Base-by-base conservation (phyloP, 495 filamentous ascomycete genomes). In the Penicillium turbatum region DNA sequence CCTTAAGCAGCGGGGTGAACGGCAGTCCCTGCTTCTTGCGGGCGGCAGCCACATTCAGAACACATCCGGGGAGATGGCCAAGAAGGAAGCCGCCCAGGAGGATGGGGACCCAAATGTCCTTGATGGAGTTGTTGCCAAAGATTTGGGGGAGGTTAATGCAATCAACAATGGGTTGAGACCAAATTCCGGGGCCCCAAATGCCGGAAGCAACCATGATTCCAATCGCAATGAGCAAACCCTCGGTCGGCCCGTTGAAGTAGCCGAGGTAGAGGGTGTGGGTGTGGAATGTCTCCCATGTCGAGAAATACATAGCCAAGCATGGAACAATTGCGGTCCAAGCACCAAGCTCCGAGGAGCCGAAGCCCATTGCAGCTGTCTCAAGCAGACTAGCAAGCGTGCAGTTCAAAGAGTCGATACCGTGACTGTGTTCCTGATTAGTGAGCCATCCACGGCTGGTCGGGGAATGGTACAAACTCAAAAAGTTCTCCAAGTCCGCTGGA, bases 221-320 rank as follows among this genome's bases (percentile, higher is more conserved):
- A 66, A 90, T 92, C 17, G 90, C 93, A 47, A 97, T 82, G 39
- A 97, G 82, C 27, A 99, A 81, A 30, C 95, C 95, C 71, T 99
- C 93, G 59, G 92, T 98, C 4, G 93, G 93, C 0, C 95, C 95
- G 68, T 98, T 98, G 79, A 97, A 86, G 69, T 95, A 91, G 31
- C 93, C 93, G 4, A 98, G 85, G 67, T 97, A 98, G 2, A 98
- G 76, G 0, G 95, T 97, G 69, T 98, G 93, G 1, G 93, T 96
- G 71, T 98, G 93, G 68, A 96, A 98, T 2, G 93, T 98, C 69
- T 98, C 93, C 93, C 93, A 98, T 7, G 93, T 98, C 5, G 92
- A 97, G 74, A 97, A 96, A 77, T 96, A 97, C 93, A 98, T 98
- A 19, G 93, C 89, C 8, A 98, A 73, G 58, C 90, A 95, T 2